phyloP scores from a whole-genome alignment of 345 rosid species.

The thale cress (Arabidopsis thaliana) region TAIR10.1 NC_003070.9:13061001-13061500 shows the following conservation, averaged over 20 bases:
- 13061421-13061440: not conserved
- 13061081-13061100: too few species aligned
- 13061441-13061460: constrained; percentile 29
- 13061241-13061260: not conserved
- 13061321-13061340: not conserved
- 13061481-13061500: not conserved
- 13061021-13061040: too few species aligned
- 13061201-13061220: too few species aligned
- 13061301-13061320: not conserved
- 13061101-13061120: too few species aligned
- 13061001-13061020: too few species aligned
- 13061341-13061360: not conserved
- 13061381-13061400: not conserved
- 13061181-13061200: too few species aligned
- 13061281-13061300: not conserved
- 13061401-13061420: not conserved
- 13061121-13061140: too few species aligned
- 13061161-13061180: too few species aligned
- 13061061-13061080: too few species aligned
- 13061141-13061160: too few species aligned
- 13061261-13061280: not conserved
- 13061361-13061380: not conserved
- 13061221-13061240: too few species aligned
- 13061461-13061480: constrained; percentile 13
- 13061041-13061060: too few species aligned